Base-by-base conservation (phyloP, 495 filamentous ascomycete genomes). In the Penicillium steckii region DNA sequence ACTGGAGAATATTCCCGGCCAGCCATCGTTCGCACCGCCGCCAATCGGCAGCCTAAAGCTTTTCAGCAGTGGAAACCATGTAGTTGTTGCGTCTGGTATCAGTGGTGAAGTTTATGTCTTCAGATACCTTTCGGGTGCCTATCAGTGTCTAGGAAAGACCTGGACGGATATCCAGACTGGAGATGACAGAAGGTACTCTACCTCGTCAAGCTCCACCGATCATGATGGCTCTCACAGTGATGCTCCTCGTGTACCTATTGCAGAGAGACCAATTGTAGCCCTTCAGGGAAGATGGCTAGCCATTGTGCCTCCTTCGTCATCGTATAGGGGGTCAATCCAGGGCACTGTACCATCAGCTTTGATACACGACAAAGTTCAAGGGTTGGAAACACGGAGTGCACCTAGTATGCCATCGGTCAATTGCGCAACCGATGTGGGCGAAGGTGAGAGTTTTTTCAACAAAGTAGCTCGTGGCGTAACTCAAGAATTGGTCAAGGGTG, bases 51-150 rank as follows among this genome's bases (percentile, higher is more conserved):
- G 87, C 25, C 76, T 95, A 54, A 83, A 79, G 32, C 70, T 96
- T 22, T 81, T 84, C 58, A 81, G 83, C 2, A 82, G 85, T 46
- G 82, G 80, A 9, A 85, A 80, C 13, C 87, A 80, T 61, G 48
- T 95, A 25, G 73, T 88, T 10, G 70, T 96, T 17, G 81, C 86
- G 19, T 95, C 91, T 46, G 89, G 91, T 9, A 74, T 76, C 13
- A 95, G 89, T 44, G 91, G 91, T 8, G 91, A 96, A 66, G 85
- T 91, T 7, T 95, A 85, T 77, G 76, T 95, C 8, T 96, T 88
- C 54, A 66, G 24, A 57, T 62, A 59, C 70, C 74, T 12, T 49
- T 59, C 6, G 60, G 70, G 45, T 85, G 80, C 60, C 69, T 94
- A 92, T 67, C 72, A 75, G 32, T 95, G 89, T 58, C 73, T 91